Conservation (phyloP, 1,284 basidiomycete species). For the Thelephora terrestris region DNA sequence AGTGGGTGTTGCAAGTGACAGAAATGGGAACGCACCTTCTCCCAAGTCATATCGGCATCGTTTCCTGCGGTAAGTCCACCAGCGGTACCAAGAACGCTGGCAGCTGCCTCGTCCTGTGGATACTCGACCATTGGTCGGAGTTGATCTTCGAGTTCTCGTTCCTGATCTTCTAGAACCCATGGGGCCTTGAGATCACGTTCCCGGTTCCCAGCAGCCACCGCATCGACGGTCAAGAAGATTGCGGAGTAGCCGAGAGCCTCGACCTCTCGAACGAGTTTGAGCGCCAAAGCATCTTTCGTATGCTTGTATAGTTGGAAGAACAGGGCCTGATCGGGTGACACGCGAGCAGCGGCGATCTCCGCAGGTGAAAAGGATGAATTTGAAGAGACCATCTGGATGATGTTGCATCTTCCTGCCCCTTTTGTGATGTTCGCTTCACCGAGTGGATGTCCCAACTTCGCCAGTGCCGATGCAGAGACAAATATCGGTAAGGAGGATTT, state of each 20-base stretch:
- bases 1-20: slow-evolving; percentile 1
- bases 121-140: slow-evolving; percentile 11
- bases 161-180: slow-evolving; percentile 52
- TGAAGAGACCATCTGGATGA: slow-evolving; percentile 85
- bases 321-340: slow-evolving; percentile 52
- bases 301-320: slow-evolving; percentile 90
- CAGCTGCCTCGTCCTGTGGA: slow-evolving; percentile 21
- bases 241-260: slow-evolving; percentile 71
- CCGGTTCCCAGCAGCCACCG: slow-evolving; percentile 76
- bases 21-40: slow-evolving; percentile 31
- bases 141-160: slow-evolving; percentile 25
- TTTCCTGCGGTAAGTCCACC: slow-evolving; percentile 53
- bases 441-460: slow-evolving; percentile 82
- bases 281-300: slow-evolving; percentile 56
- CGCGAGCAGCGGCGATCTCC: slow-evolving; percentile 55
- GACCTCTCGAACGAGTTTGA: slow-evolving; percentile 63
- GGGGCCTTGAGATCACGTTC: slow-evolving; percentile 68
- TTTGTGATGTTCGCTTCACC: slow-evolving; percentile 77
- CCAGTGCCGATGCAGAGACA: slow-evolving; percentile 79
- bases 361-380: slow-evolving; percentile 75
- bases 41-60: slow-evolving; percentile 67
- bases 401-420: slow-evolving; percentile 59
- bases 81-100: slow-evolving; percentile 44
- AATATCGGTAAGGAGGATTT: slow-evolving; percentile 71
- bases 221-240: slow-evolving; percentile 89